Conservation (phyloP, 2,329 filamentous ascomycete genomes). For the Sordariomycetes sp. region DNA sequence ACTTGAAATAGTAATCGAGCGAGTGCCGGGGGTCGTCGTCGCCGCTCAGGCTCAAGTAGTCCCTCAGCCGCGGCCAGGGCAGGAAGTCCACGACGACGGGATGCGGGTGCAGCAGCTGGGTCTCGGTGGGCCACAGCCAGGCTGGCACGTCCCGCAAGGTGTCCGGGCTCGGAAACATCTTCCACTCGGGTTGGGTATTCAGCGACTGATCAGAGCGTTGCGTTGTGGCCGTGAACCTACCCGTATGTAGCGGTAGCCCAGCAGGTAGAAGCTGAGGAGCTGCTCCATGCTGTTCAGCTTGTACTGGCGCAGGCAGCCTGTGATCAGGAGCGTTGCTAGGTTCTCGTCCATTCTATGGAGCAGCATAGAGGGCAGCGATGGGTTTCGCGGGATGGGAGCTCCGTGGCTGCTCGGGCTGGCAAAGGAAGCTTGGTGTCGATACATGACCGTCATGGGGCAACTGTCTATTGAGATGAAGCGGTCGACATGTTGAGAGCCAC, state of each 20-base stretch:
- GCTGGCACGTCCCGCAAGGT: conserved; percentile 5
- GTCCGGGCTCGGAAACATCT: conserved; percentile 4
- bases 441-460: not conserved
- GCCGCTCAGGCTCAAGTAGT: conserved; percentile 7
- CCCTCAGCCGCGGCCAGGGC: conserved; percentile 8
- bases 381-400: not conserved
- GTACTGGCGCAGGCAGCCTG: not conserved
- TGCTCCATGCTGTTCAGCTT: not conserved
- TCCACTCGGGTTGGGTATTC: conserved; percentile 7
- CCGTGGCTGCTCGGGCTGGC: not conserved
- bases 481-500: conserved; percentile 1
- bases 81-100: conserved; percentile 8
- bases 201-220: not conserved
- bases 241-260: conserved; percentile 1
- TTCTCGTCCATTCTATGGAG: not conserved
- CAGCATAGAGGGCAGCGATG: conserved; percentile 1
- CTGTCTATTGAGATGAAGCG: not conserved
- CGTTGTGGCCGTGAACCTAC: conserved; percentile 1
- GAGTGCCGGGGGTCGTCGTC: conserved; percentile 5
- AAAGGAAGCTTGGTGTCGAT: not conserved
- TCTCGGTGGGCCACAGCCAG: conserved; percentile 7
- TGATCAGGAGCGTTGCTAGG: not conserved
- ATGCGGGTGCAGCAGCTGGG: conserved; percentile 5
- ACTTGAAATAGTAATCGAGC: conserved; percentile 7
- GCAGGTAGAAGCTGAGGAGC: not conserved